Conservation (phyloP, 1,284 basidiomycete species). For the Sanghuangporus baumii region DNA sequence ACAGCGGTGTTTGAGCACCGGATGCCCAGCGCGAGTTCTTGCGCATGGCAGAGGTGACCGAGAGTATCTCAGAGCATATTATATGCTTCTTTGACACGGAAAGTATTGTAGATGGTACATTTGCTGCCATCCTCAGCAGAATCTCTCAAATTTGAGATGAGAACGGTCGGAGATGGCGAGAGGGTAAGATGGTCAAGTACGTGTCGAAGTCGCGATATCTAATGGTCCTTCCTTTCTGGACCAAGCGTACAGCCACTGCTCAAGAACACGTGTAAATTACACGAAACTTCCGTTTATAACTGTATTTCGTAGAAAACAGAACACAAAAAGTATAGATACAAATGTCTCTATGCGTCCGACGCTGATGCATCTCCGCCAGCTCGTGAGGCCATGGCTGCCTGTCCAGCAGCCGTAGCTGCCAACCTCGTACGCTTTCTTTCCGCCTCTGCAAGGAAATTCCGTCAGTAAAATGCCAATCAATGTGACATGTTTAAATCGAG, state of each 20-base stretch:
- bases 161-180: conserved; percentile 14
- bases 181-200: background rate
- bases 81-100: conserved; percentile 67
- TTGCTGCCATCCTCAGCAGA: background rate
- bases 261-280: background rate
- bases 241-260: background rate
- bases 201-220: background rate
- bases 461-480: conserved; percentile 16
- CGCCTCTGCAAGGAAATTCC: conserved; percentile 51
- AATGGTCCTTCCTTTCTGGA: background rate
- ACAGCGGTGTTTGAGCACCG: conserved; percentile 43
- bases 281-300: background rate
- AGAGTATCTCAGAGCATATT: conserved; percentile 81
- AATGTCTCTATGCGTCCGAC: conserved; percentile 1
- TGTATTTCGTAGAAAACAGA: background rate
- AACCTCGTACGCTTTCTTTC: conserved; percentile 77
- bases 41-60: conserved; percentile 95
- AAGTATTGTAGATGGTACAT: conserved; percentile 9
- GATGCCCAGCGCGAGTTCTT: conserved; percentile 93
- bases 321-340: background rate
- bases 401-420: conserved; percentile 76
- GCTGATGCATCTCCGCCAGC: conserved; percentile 35
- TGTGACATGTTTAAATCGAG: conserved; percentile 20
- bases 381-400: conserved; percentile 76
- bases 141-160: background rate